Conservation (phyloP, 2,329 filamentous ascomycete genomes). For the Atkinsonella hypoxylon region DNA sequence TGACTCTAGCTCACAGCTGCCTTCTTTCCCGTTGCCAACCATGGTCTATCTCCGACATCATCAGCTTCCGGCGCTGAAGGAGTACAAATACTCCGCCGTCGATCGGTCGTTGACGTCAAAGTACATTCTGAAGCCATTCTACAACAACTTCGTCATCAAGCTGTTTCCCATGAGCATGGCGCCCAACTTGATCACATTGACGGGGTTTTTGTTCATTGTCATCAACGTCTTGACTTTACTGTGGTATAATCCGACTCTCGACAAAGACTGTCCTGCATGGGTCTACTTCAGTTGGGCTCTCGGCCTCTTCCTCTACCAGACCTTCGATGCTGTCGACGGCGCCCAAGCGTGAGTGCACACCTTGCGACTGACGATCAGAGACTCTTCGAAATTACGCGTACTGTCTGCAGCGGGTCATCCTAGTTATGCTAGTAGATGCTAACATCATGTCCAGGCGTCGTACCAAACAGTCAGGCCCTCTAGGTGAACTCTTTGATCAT, state of each 20-base stretch:
- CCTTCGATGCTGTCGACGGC: constrained; percentile 94
- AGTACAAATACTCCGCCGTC: constrained; percentile 91
- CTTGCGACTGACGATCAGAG: neutral
- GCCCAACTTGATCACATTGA: constrained; percentile 75
- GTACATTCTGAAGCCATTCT: constrained; percentile 96
- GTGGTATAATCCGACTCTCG: constrained; percentile 91
- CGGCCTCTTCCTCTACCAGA: constrained; percentile 92
- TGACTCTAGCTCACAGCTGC: neutral
- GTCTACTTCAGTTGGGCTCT: constrained; percentile 88
- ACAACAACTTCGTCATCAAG: constrained; percentile 86
- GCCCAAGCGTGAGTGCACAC: constrained; percentile 64
- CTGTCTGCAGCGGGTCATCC: too few relatives aligned
- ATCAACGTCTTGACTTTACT: constrained; percentile 82
- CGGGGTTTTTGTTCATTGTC: constrained; percentile 82
- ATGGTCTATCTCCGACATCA: constrained; percentile 97
- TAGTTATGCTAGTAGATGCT: neutral
- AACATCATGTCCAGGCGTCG: constrained; percentile 45
- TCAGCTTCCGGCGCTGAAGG: constrained; percentile 73
- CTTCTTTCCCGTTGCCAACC: neutral
- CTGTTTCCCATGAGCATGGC: constrained; percentile 96
- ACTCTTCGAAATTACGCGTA: too few relatives aligned
- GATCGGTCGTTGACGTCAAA: constrained; percentile 83
- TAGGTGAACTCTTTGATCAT: constrained; percentile 96
- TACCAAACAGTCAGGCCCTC: constrained; percentile 81
- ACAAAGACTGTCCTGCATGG: constrained; percentile 88